Conservation (phyloP, 306 rosid species). For the Arachis hypogaea region DNA sequence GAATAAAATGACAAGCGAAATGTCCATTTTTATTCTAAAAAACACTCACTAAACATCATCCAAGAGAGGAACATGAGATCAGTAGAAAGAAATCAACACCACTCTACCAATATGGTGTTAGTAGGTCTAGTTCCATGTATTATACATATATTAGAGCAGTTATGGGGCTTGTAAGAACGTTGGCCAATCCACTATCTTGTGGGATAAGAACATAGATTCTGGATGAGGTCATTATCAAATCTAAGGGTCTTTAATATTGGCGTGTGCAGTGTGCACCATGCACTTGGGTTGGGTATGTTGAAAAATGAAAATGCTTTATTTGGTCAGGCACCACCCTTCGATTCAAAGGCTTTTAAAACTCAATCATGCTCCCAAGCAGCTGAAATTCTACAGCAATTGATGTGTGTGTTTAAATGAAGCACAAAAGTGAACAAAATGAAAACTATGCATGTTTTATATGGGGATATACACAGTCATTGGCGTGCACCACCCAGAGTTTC, state of each 20-base stretch:
- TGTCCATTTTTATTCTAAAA: too few species aligned
- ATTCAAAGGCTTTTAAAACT: conserved; percentile 55
- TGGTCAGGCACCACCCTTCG: conserved; percentile 63
- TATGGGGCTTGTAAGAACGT: conserved; percentile 4
- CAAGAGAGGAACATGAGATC: too few species aligned
- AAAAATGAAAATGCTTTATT: conserved; percentile 79
- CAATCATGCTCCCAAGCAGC: conserved; percentile 59
- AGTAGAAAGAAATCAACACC: too few species aligned
- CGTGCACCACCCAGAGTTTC: neutral
- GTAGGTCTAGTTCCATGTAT: neutral
- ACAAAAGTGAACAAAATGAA: neutral
- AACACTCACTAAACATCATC: too few species aligned
- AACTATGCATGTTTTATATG: neutral
- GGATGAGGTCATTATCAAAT: conserved; percentile 74
- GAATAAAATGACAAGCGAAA: too few species aligned
- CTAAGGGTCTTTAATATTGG: conserved; percentile 69
- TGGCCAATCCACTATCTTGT: conserved; percentile 52
- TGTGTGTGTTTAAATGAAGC: conserved; percentile 40
- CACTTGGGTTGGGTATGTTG: conserved; percentile 54
- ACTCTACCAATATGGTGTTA: too few species aligned
- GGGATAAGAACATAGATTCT: conserved; percentile 73
- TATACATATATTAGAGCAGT: conserved; percentile 39
- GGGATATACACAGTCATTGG: neutral
- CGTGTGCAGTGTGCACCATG: conserved; percentile 68
- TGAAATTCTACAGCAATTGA: conserved; percentile 66